A percentile compares a stretch with the other conserved stretches of the same genome.
Evolutionary conservation across 805 yeast genomes (phyloP).

Genomic region (Candida suzukii): DNA sequence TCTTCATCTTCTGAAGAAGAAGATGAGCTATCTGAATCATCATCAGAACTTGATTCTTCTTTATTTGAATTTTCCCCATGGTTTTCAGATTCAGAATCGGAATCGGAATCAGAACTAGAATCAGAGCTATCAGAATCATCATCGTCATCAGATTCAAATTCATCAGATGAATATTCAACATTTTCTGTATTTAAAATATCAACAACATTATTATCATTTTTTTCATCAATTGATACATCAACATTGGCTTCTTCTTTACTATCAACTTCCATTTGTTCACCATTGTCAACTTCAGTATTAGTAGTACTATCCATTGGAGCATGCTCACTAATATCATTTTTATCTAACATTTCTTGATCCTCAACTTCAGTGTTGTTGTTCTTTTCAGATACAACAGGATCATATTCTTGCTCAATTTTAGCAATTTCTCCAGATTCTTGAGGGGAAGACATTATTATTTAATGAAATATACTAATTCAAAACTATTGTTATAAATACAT

Average conservation of each 20-base stretch:
- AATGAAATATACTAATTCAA: no score
- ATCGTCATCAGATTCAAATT: constrained; percentile 13
- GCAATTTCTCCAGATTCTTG: no score
- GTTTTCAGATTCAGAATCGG: constrained; percentile 17
- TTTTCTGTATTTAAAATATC: constrained; percentile 6
- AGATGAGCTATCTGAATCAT: constrained; percentile 14
- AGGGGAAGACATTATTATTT: no score
- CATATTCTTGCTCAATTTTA: no score
- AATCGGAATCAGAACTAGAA: constrained; percentile 13
- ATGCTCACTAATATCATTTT: no score
- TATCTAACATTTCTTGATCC: no score
- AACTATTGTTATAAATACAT: no score
- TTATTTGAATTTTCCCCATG: constrained; percentile 13
- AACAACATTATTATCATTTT: neutral
- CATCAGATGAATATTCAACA: constrained; percentile 2
- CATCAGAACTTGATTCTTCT: constrained; percentile 9
- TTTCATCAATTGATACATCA: neutral
- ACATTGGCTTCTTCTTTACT: neutral
- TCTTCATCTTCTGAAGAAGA: constrained; percentile 9
- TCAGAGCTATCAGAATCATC: constrained; percentile 11
- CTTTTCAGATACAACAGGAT: no score
- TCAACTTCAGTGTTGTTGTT: no score
- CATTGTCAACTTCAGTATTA: neutral
- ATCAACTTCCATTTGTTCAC: neutral
- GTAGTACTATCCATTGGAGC: no score